Evolutionary conservation across 1,139 yeast genomes (phyloP).

Genomic region (Suhomyces bolitotheri): DNA sequence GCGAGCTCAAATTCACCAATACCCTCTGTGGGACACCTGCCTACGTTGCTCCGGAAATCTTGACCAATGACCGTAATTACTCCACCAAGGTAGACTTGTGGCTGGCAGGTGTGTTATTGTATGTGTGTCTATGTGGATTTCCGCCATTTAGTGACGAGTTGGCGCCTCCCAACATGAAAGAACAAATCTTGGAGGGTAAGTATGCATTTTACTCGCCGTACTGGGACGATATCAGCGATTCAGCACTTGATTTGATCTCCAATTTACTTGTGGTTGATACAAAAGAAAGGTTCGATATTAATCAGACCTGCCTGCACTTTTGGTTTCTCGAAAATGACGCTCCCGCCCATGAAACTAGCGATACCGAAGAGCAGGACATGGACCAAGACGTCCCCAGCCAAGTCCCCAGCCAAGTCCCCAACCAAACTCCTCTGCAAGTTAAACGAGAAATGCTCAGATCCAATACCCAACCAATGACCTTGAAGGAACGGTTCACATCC

Average conservation of each 20-base stretch:
- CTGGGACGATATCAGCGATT: constrained; percentile 71
- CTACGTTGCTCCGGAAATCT: constrained; percentile 73
- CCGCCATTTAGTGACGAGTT: constrained; percentile 84
- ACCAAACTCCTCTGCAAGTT: not conserved
- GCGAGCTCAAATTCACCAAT: constrained; percentile 30
- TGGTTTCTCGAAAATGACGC: constrained; percentile 47
- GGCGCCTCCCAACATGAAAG: constrained; percentile 77
- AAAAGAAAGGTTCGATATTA: constrained; percentile 49
- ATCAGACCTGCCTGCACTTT: constrained; percentile 52
- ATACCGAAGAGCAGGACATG: constrained; percentile 11
- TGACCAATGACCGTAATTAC: constrained; percentile 55
- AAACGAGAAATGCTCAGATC: constrained; percentile 14
- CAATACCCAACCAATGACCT: constrained; percentile 36
- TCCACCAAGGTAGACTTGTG: constrained; percentile 75
- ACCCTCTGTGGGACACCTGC: constrained; percentile 33
- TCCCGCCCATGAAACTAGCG: not conserved
- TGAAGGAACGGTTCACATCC: constrained; percentile 35
- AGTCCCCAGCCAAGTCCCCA: too few relatives aligned
- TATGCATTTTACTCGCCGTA: constrained; percentile 79
- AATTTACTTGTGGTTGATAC: constrained; percentile 62
- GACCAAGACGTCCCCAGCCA: constrained; percentile 7
- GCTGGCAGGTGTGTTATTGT: constrained; percentile 76
- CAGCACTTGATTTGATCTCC: constrained; percentile 64
- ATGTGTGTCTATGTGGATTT: constrained; percentile 79
- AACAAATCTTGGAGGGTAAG: constrained; percentile 65